Evolutionary conservation across 129 eudicot species (phyloP).

Genomic region (Flaveria robusta): DNA sequence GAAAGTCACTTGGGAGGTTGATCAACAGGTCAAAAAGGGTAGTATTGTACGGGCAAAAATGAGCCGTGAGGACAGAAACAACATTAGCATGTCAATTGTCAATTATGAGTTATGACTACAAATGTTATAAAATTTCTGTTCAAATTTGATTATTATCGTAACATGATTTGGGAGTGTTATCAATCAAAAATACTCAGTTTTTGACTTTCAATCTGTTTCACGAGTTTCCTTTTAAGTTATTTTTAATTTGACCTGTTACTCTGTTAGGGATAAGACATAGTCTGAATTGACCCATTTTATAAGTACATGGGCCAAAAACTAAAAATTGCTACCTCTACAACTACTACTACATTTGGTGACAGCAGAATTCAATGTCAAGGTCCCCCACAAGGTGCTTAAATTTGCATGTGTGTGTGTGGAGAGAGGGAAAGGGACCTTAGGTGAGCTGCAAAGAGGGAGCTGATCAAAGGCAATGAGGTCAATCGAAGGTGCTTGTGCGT

Average conservation of each 20-base stretch:
- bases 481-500: slow-evolving; percentile 34
- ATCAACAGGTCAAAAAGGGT: neutral
- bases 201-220: neutral
- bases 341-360: neutral
- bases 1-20: neutral
- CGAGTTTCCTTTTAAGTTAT: neutral
- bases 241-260: neutral
- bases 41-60: neutral
- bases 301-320: neutral
- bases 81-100: neutral
- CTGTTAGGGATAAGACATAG: neutral
- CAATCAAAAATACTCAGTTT: neutral
- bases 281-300: neutral
- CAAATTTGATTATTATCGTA: neutral
- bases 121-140: neutral
- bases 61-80: neutral
- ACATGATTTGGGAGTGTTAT: neutral
- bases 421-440: slow-evolving; percentile 55
- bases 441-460: slow-evolving; percentile 61
- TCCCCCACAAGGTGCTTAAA: neutral
- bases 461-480: slow-evolving; percentile 59
- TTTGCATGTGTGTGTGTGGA: neutral
- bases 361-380: neutral
- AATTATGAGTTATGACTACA: neutral
- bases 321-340: neutral